These are phyloP conservation scores for Xerocomus amazonicus DNA, from an alignment of 1,284 basidiomycete genomes.

Conservation along the genomic window DNA sequence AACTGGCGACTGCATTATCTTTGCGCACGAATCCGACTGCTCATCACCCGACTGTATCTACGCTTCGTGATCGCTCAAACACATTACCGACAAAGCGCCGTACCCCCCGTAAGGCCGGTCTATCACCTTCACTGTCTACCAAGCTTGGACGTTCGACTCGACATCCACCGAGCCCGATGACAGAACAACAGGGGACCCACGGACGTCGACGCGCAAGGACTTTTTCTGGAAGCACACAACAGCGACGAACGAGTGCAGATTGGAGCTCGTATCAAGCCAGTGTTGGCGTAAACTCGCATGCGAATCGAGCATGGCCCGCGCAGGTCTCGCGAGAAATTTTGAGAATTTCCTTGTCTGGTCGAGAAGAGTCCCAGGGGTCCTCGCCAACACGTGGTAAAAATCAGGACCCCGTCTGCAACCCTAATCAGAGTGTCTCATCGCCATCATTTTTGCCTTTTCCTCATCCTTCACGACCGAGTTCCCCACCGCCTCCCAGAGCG, in stretches of 20 bases:
- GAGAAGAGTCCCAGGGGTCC: conserved; percentile 26
- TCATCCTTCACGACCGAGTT: conserved; percentile 24
- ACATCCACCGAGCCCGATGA: conserved; percentile 8
- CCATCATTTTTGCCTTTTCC: conserved; percentile 35
- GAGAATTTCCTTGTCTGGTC: conserved; percentile 33
- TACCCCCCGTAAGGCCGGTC: conserved; percentile 17
- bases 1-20: conserved; percentile 31
- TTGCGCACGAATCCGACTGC: conserved; percentile 12
- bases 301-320: conserved; percentile 41
- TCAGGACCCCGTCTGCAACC: conserved; percentile 15
- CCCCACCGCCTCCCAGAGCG: conserved; percentile 19
- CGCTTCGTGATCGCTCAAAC: conserved; percentile 26
- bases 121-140: conserved; percentile 28
- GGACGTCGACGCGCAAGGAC: conserved; percentile 24
- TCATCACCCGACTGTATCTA: conserved; percentile 7
- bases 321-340: conserved; percentile 43
- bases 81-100: conserved; percentile 18
- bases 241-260: conserved; percentile 40
- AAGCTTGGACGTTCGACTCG: conserved; percentile 19
- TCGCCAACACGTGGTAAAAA: conserved; percentile 22
- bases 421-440: conserved; percentile 18
- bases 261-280: conserved; percentile 40
- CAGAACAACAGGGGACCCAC: conserved; percentile 1
- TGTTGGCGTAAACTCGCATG: conserved; percentile 29
- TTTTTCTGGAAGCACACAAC: conserved; percentile 11